Evolutionary conservation across 2,329 filamentous ascomycete species (phyloP).

Genomic region (Xylaria sp.): DNA sequence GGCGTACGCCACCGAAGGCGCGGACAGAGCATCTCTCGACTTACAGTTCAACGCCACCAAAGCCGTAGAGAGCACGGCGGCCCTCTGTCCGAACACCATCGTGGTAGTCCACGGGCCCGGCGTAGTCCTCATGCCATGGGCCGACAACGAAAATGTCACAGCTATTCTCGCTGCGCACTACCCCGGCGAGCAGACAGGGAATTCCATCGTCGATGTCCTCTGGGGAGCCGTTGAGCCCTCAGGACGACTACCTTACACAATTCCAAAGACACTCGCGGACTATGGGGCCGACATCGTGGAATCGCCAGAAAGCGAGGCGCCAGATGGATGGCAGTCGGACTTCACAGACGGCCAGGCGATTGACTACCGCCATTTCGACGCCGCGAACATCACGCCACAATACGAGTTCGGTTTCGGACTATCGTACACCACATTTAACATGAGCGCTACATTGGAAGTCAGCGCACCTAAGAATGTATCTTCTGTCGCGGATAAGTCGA

Average conservation of each 20-base stretch:
- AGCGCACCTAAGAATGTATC: conserved; percentile 38
- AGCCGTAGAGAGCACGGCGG: conserved; percentile 62
- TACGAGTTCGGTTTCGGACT: conserved; percentile 75
- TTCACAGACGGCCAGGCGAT: conserved; percentile 75
- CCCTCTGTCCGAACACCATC: conserved; percentile 61
- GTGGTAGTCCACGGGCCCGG: conserved; percentile 71
- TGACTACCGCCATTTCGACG: conserved; percentile 75
- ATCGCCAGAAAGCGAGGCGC: conserved; percentile 51
- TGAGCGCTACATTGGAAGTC: conserved; percentile 58
- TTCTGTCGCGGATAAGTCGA: conserved; percentile 47
- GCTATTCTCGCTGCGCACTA: conserved; percentile 70
- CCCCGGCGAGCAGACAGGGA: conserved; percentile 71
- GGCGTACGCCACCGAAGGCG: conserved; percentile 73
- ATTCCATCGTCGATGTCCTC: conserved; percentile 69
- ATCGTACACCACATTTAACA: conserved; percentile 62
- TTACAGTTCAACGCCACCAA: conserved; percentile 72
- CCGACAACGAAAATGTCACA: conserved; percentile 69
- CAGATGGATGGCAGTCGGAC: conserved; percentile 57
- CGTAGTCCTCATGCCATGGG: conserved; percentile 64
- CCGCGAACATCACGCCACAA: conserved; percentile 66
- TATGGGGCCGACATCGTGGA: conserved; percentile 57
- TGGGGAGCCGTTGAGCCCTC: conserved; percentile 70
- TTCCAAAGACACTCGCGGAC: conserved; percentile 66
- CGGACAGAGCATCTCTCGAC: conserved; percentile 64
- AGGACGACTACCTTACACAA: conserved; percentile 75